Base-by-base conservation (phyloP, 2,329 filamentous ascomycete genomes). In the Shiraia sp. region DNA sequence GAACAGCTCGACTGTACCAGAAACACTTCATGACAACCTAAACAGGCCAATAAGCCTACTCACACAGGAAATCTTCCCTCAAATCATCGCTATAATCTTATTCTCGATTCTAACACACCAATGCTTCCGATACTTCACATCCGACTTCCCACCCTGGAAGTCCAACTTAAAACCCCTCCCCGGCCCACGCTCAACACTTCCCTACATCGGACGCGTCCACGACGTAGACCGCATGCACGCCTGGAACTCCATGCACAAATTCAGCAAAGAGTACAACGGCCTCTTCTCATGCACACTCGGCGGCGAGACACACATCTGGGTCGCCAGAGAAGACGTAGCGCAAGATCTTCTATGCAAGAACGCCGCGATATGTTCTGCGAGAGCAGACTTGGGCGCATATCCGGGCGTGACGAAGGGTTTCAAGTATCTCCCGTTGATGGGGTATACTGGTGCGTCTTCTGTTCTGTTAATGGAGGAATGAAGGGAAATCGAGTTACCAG, bases 141-240 rank as follows among this genome's bases (percentile, higher is more conserved):
- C 36, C 13, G 43, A 44, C 2, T 17, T 38, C 2, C 40, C 40
- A 13, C 36, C 47, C 2, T 26, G 40, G 12, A n/a, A 36, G 12
- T 45, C 44, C 5, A 45, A 35, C 8, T 19, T 46, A n/a, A 47
- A 44, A 16, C 28, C 6, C 1, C 32, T 49, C 2, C 45, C 45
- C 7, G 45, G 45, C n/a, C 49, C 42, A 12, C 23, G 5, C 12
- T 43, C 39, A 10, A 46, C 41, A 13, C 9, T 51, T 4, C 48
- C 45, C 19, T 49, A 47, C 10, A 23, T 43, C 3, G 39, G 39
- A 4, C 32, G 49, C 10, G 26, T 49, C 12, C 45, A 49, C 10
- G 39, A 44, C 37, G 29, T 44, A 10, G 46, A 49, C 29, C 36
- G 33, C 15, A 49, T 45, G 36, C 34, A 29, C 17, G 25, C 33